Conservation (phyloP, 768 basidiomycete species). For the Auriculariales sp. region DNA sequence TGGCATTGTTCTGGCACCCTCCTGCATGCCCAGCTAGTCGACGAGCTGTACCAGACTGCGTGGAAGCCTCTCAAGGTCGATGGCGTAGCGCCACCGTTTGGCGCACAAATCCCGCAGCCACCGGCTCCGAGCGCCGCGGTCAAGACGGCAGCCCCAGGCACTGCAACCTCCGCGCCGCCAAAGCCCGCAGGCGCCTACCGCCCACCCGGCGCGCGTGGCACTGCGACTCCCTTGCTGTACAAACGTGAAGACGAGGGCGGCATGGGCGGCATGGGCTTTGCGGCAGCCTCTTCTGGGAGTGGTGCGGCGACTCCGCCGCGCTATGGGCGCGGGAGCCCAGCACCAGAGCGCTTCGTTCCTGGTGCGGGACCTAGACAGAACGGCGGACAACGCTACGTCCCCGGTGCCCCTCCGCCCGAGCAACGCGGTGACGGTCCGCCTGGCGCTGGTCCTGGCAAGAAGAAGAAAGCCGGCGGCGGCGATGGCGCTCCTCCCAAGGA, state of each 20-base stretch:
- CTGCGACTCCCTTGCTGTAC: constrained; percentile 76
- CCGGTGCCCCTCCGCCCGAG: constrained; percentile 50
- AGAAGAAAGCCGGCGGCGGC: constrained; percentile 25
- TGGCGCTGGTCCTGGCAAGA: constrained; percentile 20
- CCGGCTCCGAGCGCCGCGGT: constrained; percentile 45
- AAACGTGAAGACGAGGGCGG: constrained; percentile 88
- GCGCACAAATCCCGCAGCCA: constrained; percentile 45
- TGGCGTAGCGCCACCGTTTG: constrained; percentile 45
- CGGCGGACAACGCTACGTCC: constrained; percentile 44
- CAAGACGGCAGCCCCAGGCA: constrained; percentile 23
- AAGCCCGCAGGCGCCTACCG: constrained; percentile 83
- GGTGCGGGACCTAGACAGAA: constrained; percentile 17
- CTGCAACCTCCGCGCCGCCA: constrained; percentile 37
- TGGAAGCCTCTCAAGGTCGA: constrained; percentile 72
- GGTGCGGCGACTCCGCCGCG: constrained; percentile 50
- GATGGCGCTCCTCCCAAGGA: constrained; percentile 19
- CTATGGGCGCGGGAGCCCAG: constrained; percentile 39
- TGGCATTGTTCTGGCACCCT: constrained; percentile 87
- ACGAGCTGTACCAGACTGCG: constrained; percentile 80
- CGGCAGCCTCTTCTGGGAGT: constrained; percentile 27
- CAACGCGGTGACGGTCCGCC: constrained; percentile 24
- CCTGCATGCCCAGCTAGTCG: constrained; percentile 66
- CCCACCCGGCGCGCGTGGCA: constrained; percentile 84
- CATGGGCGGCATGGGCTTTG: no score
- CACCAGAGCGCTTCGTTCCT: constrained; percentile 20